Evolutionary conservation across 2,329 filamentous ascomycete genomes (phyloP).

Genomic region (Conoideocrella luteorostrata): DNA sequence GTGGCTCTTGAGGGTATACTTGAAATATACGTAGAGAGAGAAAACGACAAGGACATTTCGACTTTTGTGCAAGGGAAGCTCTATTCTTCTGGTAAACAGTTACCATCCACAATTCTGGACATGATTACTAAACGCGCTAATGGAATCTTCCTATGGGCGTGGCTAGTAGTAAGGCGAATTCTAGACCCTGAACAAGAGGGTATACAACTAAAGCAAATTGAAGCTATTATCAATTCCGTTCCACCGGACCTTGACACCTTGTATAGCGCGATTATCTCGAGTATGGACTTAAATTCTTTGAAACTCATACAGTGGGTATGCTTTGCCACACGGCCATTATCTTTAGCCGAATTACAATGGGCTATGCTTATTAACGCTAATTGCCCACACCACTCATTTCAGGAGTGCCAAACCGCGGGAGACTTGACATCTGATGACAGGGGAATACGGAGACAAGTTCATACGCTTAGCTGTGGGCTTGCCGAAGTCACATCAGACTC

Average conservation of each 20-base stretch:
- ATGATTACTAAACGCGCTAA: constrained; percentile 19
- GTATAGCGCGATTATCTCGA: no score
- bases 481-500: constrained; percentile 13
- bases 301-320: constrained; percentile 28
- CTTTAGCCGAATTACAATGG: constrained; percentile 23
- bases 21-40: no score
- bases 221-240: constrained; percentile 12
- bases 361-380: constrained; percentile 23
- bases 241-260: constrained; percentile 19
- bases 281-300: constrained; percentile 12
- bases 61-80: no score
- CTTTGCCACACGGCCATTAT: constrained; percentile 20
- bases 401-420: no score
- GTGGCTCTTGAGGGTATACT: no score
- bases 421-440: no score
- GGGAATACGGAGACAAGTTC: constrained; percentile 13
- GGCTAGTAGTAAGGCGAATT: constrained; percentile 19
- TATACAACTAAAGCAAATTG: constrained; percentile 11
- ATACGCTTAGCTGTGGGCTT: constrained; percentile 22
- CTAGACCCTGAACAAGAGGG: constrained; percentile 12
- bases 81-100: no score
- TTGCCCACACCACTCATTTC: no score
- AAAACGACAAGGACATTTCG: no score
- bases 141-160: constrained; percentile 32
- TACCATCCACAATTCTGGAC: constrained; percentile 6